Base-by-base conservation (phyloP, 192 early-diverging fungal species). In the Umbelopsis sp. region DNA sequence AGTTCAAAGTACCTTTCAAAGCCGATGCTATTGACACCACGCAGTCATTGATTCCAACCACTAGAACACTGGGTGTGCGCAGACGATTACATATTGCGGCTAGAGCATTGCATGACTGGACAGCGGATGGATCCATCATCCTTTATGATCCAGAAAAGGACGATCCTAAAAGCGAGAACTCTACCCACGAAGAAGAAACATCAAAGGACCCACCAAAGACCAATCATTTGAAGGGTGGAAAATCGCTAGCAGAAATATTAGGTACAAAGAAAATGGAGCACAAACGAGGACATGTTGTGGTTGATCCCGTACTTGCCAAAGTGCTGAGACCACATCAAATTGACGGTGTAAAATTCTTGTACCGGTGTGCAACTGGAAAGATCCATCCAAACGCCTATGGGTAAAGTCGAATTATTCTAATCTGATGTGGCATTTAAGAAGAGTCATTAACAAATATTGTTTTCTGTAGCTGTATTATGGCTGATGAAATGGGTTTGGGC, bases 401-500 rank as follows among this genome's bases (percentile, higher is more conserved):
- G 71, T 82, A 71, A 51, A 14, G 45, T 2, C n/a, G 11, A 9
- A 21, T 25, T 7, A 12, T 11, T 34, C 8, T 43, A 16, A 66
- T 24, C 4, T 47, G 21, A 11, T 17, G 24, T 43, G 25, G 44
- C 3, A 16, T 34, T 26, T 8, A n/a, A n/a, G n/a, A n/a, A n/a
- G n/a, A n/a, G n/a, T n/a, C n/a, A 10, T 6, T 3, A 43, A 22
- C 10, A 12, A 38, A 32, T 69, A 66, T 71, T 47, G 1, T 65
- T 31, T 65, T 24, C 11, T 22, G 43, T 50, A 82, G 85, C 8
- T 97, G 95, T 70, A 99, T 99, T 65, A 98, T 99, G 96, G 98
- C 98, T 1, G 98, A 99, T 81, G 98, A 99, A 74, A 97, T 98
- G 93, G 93, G 93, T 24, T 76, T 95, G 24, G 93, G 94, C 31